phyloP scores from a whole-genome alignment of 108 stramenopile species.

The Nitzschia sp. region DNA sequence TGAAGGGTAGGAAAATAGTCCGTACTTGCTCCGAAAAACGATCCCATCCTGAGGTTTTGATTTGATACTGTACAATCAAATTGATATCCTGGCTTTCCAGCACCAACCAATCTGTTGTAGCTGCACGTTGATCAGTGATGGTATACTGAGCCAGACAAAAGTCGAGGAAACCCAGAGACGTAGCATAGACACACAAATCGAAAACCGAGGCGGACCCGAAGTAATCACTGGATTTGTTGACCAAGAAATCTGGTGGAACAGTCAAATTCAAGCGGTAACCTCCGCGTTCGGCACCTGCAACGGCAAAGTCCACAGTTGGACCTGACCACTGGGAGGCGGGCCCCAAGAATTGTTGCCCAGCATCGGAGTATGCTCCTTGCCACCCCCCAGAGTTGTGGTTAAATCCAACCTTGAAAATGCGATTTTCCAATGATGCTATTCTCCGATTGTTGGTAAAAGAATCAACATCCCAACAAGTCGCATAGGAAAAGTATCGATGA shows the following conservation, averaged over 20 bases:
- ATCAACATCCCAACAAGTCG: slow-evolving; percentile 29
- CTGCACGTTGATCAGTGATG: slow-evolving; percentile 28
- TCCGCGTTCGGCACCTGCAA: slow-evolving; percentile 2
- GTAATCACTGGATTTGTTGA: slow-evolving; percentile 11
- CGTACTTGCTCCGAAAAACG: neutral
- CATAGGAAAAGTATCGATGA: slow-evolving; percentile 25
- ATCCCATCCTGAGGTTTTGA: neutral
- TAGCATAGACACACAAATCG: slow-evolving; percentile 34
- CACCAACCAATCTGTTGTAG: slow-evolving; percentile 11
- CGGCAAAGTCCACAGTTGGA: slow-evolving; percentile 2
- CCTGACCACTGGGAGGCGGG: neutral
- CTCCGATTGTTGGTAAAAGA: slow-evolving; percentile 12
- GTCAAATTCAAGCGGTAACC: slow-evolving; percentile 11
- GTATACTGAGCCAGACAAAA: slow-evolving; percentile 30
- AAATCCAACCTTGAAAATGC: slow-evolving; percentile 12
- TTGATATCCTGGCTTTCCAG: slow-evolving; percentile 12
- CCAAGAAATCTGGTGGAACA: slow-evolving; percentile 13
- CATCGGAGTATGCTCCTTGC: slow-evolving; percentile 17
- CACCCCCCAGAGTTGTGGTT: slow-evolving; percentile 26
- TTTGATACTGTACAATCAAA: slow-evolving; percentile 8
- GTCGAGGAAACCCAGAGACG: slow-evolving; percentile 24
- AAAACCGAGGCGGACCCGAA: slow-evolving; percentile 13
- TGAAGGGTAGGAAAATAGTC: slow-evolving; percentile 29
- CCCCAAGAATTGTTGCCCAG: slow-evolving; percentile 2
- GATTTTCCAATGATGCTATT: slow-evolving; percentile 2